Percentiles rank a stretch among this genome's conserved stretches.
phyloP scores from a whole-genome alignment of 164 flowering plant species.

The Litsea cubeba region DNA sequence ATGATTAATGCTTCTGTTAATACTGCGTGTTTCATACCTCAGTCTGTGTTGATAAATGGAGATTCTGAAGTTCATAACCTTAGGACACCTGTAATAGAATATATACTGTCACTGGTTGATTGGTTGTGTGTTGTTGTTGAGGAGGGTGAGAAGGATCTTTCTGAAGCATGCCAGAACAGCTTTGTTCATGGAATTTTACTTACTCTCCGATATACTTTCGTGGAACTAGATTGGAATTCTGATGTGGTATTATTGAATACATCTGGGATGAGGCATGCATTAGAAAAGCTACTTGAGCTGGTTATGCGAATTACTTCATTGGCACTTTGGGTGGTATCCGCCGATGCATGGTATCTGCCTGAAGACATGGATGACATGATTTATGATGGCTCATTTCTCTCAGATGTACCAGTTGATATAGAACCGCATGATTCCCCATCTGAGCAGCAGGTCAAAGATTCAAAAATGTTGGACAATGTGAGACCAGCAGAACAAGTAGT shows the following conservation, averaged over 20 bases:
- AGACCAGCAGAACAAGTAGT: conserved; percentile 71
- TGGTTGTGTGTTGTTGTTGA: conserved; percentile 69
- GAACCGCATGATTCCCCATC: conserved; percentile 18
- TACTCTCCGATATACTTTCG: conserved; percentile 85
- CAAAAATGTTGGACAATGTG: conserved; percentile 19
- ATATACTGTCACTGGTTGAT: conserved; percentile 65
- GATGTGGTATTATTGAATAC: conserved; percentile 43
- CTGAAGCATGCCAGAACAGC: conserved; percentile 86
- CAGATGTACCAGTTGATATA: conserved; percentile 40
- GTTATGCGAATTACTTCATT: conserved; percentile 75
- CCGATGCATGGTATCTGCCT: conserved; percentile 94
- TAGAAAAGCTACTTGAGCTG: conserved; percentile 68
- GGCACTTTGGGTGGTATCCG: conserved; percentile 96
- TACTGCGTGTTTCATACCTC: conserved; percentile 30
- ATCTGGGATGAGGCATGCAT: conserved; percentile 56
- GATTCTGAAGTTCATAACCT: conserved; percentile 16
- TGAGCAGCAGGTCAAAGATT: conserved; percentile 27
- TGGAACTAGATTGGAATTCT: conserved; percentile 93
- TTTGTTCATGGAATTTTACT: conserved; percentile 97
- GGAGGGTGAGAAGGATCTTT: conserved; percentile 84
- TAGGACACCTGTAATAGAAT: conserved; percentile 49
- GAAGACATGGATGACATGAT: conserved; percentile 75
- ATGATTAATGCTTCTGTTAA: conserved; percentile 47
- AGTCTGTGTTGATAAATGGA: conserved; percentile 26
- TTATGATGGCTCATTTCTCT: conserved; percentile 48